Percentiles rank a stretch among this genome's conserved stretches.
Conservation (phyloP, 2,329 filamentous ascomycete genomes). For the Gliomastix tumulicola region DNA sequence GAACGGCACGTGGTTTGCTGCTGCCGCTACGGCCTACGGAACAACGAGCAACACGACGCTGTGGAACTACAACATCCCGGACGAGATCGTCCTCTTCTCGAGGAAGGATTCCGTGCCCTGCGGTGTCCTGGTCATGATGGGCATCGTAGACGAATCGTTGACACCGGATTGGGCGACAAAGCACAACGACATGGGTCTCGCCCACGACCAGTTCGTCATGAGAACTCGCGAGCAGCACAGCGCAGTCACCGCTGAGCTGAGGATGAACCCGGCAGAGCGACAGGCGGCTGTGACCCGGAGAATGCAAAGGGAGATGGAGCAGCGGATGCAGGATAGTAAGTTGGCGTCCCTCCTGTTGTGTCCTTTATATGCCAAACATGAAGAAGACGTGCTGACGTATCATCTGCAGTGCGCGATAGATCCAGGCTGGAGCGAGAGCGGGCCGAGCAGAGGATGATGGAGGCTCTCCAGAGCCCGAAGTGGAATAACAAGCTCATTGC, state of each 20-base stretch:
- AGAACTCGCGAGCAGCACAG: constrained; percentile 29
- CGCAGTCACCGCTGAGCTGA: constrained; percentile 34
- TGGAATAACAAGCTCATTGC: constrained; percentile 43
- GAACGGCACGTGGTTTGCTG: constrained; percentile 49
- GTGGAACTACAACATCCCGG: constrained; percentile 54
- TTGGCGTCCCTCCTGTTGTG: neutral
- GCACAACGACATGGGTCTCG: constrained; percentile 25
- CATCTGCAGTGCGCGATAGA: constrained; percentile 37
- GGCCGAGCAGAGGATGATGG: constrained; percentile 35
- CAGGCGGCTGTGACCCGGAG: constrained; percentile 32
- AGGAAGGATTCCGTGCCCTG: constrained; percentile 48
- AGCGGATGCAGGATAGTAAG: constrained; percentile 39
- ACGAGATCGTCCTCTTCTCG: constrained; percentile 41
- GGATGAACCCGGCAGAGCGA: constrained; percentile 33
- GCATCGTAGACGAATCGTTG: constrained; percentile 36
- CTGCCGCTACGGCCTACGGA: constrained; percentile 46
- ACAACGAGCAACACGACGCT: constrained; percentile 47
- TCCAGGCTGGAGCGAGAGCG: constrained; percentile 29
- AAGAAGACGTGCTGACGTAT: constrained; percentile 2
- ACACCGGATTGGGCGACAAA: constrained; percentile 49
- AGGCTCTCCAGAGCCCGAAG: constrained; percentile 45
- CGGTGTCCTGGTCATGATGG: constrained; percentile 50
- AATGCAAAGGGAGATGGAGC: constrained; percentile 30
- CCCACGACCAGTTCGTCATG: constrained; percentile 21
- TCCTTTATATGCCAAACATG: neutral